Conservation (phyloP, 352 stramenopile genomes). For the Phytophthora boehmeriae region DNA sequence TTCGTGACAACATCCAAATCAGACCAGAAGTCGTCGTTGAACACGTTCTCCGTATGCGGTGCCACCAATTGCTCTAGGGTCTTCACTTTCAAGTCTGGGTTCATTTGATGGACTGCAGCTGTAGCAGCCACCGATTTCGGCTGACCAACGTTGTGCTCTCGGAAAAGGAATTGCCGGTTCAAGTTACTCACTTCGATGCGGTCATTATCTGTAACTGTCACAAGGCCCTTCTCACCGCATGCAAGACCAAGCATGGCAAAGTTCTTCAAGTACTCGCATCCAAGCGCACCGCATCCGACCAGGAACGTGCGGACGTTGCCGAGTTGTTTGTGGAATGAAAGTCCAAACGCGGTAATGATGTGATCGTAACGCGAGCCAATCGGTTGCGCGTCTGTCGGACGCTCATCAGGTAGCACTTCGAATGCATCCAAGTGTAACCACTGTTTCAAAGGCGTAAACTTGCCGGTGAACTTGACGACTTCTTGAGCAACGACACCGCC, state of each 20-base stretch:
- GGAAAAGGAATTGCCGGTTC: constrained; percentile 88
- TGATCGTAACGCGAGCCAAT: constrained; percentile 82
- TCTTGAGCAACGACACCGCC: constrained; percentile 84
- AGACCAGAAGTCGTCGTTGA: constrained; percentile 84
- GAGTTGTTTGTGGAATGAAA: constrained; percentile 72
- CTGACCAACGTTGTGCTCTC: constrained; percentile 86
- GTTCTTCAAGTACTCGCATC: constrained; percentile 89
- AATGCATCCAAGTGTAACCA: constrained; percentile 88
- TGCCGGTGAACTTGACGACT: constrained; percentile 90
- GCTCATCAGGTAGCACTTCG: constrained; percentile 74
- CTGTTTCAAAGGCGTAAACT: constrained; percentile 86
- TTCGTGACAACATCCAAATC: constrained; percentile 97
- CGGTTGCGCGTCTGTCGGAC: constrained; percentile 54
- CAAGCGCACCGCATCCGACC: constrained; percentile 80
- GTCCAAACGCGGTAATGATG: constrained; percentile 72
- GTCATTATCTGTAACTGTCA: constrained; percentile 88
- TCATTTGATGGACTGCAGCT: constrained; percentile 78
- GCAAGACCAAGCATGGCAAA: constrained; percentile 85
- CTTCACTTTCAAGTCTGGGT: constrained; percentile 77
- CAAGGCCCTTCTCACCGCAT: constrained; percentile 75
- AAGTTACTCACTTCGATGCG: constrained; percentile 90
- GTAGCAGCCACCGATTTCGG: constrained; percentile 85
- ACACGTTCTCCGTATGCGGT: constrained; percentile 82
- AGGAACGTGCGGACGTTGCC: constrained; percentile 82
- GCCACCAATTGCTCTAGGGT: constrained; percentile 82